A percentile compares a stretch with the other conserved stretches of the same genome.
Conservation (phyloP, 345 rosid species). For the Lumnitzera racemosa region DNA sequence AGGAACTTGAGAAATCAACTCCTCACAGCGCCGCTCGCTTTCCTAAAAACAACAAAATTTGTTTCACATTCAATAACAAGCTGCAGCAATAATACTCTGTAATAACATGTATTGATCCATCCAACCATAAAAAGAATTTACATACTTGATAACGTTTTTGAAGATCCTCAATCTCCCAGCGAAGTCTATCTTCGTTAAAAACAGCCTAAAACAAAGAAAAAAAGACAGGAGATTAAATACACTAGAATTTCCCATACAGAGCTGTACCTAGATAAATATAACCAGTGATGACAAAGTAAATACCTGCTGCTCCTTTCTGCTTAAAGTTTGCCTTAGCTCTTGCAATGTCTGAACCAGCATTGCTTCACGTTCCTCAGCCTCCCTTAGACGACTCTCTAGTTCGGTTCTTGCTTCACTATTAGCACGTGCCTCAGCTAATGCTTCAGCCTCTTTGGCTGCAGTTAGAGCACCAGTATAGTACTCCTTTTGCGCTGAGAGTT, state of each 20-base stretch:
- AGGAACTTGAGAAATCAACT: constrained; percentile 93
- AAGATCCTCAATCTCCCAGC: constrained; percentile 78
- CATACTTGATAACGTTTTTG: constrained; percentile 87
- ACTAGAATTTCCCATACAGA: no score
- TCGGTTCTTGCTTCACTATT: constrained; percentile 88
- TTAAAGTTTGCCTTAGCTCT: constrained; percentile 87
- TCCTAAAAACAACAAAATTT: constrained; percentile 36
- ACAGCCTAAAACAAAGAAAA: constrained; percentile 44
- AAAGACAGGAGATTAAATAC: constrained; percentile 7
- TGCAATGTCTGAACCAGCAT: constrained; percentile 94
- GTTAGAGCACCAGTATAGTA: constrained; percentile 75
- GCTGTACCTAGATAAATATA: neutral
- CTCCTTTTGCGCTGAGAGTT: constrained; percentile 74
- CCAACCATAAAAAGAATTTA: constrained; percentile 3
- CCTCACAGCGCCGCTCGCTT: constrained; percentile 99
- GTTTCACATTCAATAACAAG: constrained; percentile 2
- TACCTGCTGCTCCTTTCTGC: constrained; percentile 96
- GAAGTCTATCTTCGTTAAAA: constrained; percentile 74
- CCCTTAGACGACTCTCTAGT: constrained; percentile 76
- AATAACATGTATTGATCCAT: constrained; percentile 6
- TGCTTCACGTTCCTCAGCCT: constrained; percentile 89
- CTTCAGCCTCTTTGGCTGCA: constrained; percentile 95
- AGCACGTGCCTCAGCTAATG: constrained; percentile 83
- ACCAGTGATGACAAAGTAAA: constrained; percentile 7
- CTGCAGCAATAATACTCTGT: neutral